A percentile compares a stretch with the other conserved stretches of the same genome.
phyloP scores from a whole-genome alignment of 169 alveolate genomes.

The Plasmodium cynomolgi region DNA sequence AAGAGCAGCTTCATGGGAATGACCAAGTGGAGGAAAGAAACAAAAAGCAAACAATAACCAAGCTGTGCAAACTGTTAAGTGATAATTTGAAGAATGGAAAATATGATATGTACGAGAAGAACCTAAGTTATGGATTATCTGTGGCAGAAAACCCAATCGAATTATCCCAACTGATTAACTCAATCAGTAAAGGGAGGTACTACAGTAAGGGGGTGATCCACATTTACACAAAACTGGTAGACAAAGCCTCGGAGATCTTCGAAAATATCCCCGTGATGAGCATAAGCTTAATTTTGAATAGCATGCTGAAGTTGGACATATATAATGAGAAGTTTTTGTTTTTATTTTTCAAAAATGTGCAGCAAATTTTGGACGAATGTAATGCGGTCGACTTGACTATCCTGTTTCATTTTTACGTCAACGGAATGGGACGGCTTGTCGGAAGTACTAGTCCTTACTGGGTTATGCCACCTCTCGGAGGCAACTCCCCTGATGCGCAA shows the following conservation, averaged over 20 bases:
- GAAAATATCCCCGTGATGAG: slow-evolving; percentile 52
- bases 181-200: slow-evolving; percentile 24
- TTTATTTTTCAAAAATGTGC: slow-evolving; percentile 62
- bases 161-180: slow-evolving; percentile 40
- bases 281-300: slow-evolving; percentile 66
- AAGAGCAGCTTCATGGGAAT: not conserved
- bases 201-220: slow-evolving; percentile 4
- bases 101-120: slow-evolving; percentile 32
- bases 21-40: not conserved
- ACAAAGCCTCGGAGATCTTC: slow-evolving; percentile 30
- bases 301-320: slow-evolving; percentile 43
- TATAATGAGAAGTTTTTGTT: slow-evolving; percentile 26
- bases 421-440: not conserved
- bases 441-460: not conserved
- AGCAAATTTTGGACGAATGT: slow-evolving; percentile 17
- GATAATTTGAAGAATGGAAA: slow-evolving; percentile 25
- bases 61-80: slow-evolving; percentile 15
- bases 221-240: slow-evolving; percentile 18
- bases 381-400: slow-evolving; percentile 29
- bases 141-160: slow-evolving; percentile 55
- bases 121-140: slow-evolving; percentile 19
- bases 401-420: slow-evolving; percentile 62
- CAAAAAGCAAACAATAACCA: slow-evolving; percentile 32
- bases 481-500: not conserved
- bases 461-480: not conserved